These are phyloP conservation scores for Penicillium sp. DNA, from an alignment of 2,329 filamentous ascomycete species.

Conservation along the genomic window DNA sequence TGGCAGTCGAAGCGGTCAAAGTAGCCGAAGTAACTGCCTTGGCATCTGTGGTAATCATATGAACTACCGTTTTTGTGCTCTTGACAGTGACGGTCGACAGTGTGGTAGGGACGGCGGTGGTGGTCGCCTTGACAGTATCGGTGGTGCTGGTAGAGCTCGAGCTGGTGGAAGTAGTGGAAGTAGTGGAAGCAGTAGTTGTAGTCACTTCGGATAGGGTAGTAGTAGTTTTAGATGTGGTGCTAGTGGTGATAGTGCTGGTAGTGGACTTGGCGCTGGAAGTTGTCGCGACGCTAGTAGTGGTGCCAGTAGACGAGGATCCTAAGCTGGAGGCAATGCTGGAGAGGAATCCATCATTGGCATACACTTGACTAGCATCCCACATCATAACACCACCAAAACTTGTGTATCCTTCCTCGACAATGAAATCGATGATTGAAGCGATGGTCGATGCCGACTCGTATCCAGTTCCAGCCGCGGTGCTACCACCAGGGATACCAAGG, in stretches of 20 bases:
- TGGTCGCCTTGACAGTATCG: too few relatives aligned
- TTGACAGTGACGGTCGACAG: not conserved
- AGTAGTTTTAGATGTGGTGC: not conserved
- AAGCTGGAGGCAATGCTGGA: conserved; percentile 6
- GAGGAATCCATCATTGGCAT: conserved; percentile 55
- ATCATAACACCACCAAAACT: conserved; percentile 67
- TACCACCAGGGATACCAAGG: conserved; percentile 57
- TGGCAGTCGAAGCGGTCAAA: not conserved
- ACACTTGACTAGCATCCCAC: conserved; percentile 63
- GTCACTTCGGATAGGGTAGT: not conserved
- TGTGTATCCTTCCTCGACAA: conserved; percentile 45
- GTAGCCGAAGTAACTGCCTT: not conserved
- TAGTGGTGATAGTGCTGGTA: too few relatives aligned
- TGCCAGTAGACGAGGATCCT: not conserved
- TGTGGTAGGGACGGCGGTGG: not conserved
- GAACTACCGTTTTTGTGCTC: not conserved
- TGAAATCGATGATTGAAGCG: conserved; percentile 33
- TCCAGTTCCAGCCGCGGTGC: conserved; percentile 46
- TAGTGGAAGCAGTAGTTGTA: not conserved
- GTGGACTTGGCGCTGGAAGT: too few relatives aligned
- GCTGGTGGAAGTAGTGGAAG: not conserved
- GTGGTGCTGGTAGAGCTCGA: not conserved
- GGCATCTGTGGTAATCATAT: not conserved
- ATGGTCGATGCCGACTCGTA: conserved; percentile 53
- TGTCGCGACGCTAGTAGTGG: too few relatives aligned